phyloP scores from a whole-genome alignment of 164 flowering plant species.

The Liquidambar formosana region DNA sequence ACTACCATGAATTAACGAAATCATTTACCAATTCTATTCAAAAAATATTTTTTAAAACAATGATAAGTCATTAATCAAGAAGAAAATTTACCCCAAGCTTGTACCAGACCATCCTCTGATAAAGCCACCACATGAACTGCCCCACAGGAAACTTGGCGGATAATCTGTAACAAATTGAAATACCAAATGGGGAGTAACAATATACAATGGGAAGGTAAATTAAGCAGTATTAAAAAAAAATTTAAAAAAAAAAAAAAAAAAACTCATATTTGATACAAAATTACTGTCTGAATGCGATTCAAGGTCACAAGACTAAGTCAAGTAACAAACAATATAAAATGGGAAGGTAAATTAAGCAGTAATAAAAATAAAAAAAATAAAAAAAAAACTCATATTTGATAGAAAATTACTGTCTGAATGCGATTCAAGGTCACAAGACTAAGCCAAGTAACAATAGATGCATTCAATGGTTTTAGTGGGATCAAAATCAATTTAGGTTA shows the following conservation, averaged over 20 bases:
- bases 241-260: neutral
- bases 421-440: too few species aligned
- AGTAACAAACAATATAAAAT: neutral
- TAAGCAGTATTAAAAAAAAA: too few species aligned
- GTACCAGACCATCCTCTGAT: slow-evolving; percentile 85
- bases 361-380: neutral
- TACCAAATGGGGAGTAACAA: neutral
- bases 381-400: neutral
- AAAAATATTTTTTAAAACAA: neutral
- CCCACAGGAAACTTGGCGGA: slow-evolving; percentile 95
- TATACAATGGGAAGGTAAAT: neutral
- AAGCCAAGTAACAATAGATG: too few species aligned
- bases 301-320: too few species aligned
- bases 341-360: neutral
- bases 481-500: too few species aligned
- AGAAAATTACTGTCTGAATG: too few species aligned
- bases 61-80: neutral
- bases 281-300: too few species aligned
- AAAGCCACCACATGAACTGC: slow-evolving; percentile 90
- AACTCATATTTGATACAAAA: too few species aligned
- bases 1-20: neutral
- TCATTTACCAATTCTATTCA: neutral
- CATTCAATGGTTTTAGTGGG: too few species aligned
- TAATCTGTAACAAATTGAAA: slow-evolving; percentile 42
- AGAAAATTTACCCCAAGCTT: slow-evolving; percentile 83